Conservation (phyloP, 805 yeast species). For the Wickerhamiella kurtzmanii region DNA sequence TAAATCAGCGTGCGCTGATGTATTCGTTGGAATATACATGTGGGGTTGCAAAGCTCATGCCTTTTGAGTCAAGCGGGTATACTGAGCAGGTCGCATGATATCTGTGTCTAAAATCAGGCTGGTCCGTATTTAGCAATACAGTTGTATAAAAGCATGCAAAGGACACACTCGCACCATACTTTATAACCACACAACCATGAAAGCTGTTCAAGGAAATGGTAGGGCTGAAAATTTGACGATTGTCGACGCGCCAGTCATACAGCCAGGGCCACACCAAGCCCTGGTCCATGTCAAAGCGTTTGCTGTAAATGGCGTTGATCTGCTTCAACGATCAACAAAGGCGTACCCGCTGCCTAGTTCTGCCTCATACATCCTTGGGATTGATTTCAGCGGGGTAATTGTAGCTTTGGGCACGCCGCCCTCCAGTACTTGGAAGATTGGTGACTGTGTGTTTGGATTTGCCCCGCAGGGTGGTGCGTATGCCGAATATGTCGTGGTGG, state of each 20-base stretch:
- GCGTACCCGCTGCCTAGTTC: constrained; percentile 24
- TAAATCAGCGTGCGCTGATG: too few relatives aligned
- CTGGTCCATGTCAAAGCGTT: constrained; percentile 25
- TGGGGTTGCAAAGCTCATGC: too few relatives aligned
- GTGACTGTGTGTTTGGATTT: constrained; percentile 28
- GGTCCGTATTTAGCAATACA: too few relatives aligned
- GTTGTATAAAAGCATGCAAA: too few relatives aligned
- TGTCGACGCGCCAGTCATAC: constrained; percentile 16
- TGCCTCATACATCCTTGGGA: constrained; percentile 25
- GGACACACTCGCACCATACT: too few relatives aligned
- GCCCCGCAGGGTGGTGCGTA: constrained; percentile 27
- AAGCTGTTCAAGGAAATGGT: constrained; percentile 17
- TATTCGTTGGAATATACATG: too few relatives aligned
- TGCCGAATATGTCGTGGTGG: constrained; percentile 26
- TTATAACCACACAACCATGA: too few relatives aligned
- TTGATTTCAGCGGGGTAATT: constrained; percentile 28
- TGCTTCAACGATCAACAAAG: constrained; percentile 21
- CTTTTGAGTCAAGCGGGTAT: too few relatives aligned
- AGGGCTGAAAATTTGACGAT: constrained; percentile 20
- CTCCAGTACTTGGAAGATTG: constrained; percentile 16
- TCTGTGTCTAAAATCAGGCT: too few relatives aligned
- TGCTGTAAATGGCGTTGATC: constrained; percentile 27
- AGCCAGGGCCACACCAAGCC: constrained; percentile 16
- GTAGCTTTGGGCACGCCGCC: constrained; percentile 9
- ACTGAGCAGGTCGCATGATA: too few relatives aligned